Evolutionary conservation across 306 rosid genomes (phyloP), one percentile per base, ranked within the genome.

Genomic region (Begonia loranthoides): DNA sequence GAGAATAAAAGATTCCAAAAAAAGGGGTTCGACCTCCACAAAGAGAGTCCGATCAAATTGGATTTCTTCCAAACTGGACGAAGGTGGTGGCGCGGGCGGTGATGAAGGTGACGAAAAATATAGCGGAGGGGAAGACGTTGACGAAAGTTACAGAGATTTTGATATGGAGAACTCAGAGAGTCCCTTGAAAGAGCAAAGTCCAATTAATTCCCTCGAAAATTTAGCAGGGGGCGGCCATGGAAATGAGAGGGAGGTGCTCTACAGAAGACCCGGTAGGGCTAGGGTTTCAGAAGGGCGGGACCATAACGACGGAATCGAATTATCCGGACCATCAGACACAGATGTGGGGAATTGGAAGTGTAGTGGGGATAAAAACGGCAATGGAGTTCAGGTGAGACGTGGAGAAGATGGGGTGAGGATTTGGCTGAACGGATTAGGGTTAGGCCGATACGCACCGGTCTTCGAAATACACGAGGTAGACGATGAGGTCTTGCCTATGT

Each of bases 391-490:
- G 54, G 80, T 61, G 13, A 64, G 78, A 68, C 68, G 54, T 36
- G 94, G 82, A 9, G 95, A 82, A 66, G 94, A 90, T 73, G 94
- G 82, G 49, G 90, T 90, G 34, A 78, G 88, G 70, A 69, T 80
- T 78, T 90, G 97, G 97, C 95, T 90, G 36, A 82, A 82, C 61
- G 99, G 94, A 0, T 66, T 90, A 49, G 95, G 99, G 11, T 71
- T 90, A 64, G 74, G 97, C 13, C 69, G 97, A 39, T 90, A 90
- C 76, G 95, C 92, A 0, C 92, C 97, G 0, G 86, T 90, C 53
- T 90, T 90, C 10, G 95, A 90, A 69, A 77, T 90, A 19, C 95
- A 90, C 41, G 97, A 90, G 67, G 97, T 90, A 16, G 97, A 90
- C 70, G 95, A 85, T 50, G 99, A 90, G 62, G 77, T 90, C 12